Evolutionary conservation across 306 rosid genomes (phyloP), one percentile per base, ranked within the genome.

Genomic region (Cicer chorassanicum): DNA sequence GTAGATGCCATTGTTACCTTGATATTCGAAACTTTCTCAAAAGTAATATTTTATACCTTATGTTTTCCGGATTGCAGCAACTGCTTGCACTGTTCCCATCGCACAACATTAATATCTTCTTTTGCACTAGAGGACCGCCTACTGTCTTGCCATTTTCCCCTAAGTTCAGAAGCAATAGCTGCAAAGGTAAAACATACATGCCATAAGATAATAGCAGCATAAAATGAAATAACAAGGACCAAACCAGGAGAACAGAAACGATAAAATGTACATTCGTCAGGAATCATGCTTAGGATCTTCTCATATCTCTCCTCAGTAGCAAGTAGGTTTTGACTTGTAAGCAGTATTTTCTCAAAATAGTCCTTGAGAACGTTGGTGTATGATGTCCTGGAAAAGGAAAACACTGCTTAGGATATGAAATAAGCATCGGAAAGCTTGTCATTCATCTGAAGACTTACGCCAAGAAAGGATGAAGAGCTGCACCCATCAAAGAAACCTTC

Each of bases 51-150:
- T 29, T 29, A 29, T 85, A 92, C 99, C 97, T 87, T 90, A 0
- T 82, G 65, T 63, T 86, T 92, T 61, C 93, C 96, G 55, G 92
- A 89, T 84, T 93, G 92, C 70, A 94, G 80, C 71, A 84, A 50
- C 70, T 63, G 85, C 72, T 94, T 92, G 60, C 87, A 87, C 75
- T 94, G 97, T 75, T 89, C 92, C 97, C 99, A 94, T 68, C 99
- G 83, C 74, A 83, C 62, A 80, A 82, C 73, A 80, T 88, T 90
- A 29, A 90, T 74, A 84, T 85, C 97, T 12, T 87, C 92, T 82
- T 87, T 94, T 45, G 87, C 74, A 70, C 59, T 57, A 46, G 98
- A 66, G 45, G 95, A 67, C 76, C 88, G 56, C 56, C 77, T 84
- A 74, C 75, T 84, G 13, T 88, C 96, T 77, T 91, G 91, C 97